Evolutionary conservation across 345 rosid genomes (phyloP).

Genomic region (Tarenaya hassleriana): DNA sequence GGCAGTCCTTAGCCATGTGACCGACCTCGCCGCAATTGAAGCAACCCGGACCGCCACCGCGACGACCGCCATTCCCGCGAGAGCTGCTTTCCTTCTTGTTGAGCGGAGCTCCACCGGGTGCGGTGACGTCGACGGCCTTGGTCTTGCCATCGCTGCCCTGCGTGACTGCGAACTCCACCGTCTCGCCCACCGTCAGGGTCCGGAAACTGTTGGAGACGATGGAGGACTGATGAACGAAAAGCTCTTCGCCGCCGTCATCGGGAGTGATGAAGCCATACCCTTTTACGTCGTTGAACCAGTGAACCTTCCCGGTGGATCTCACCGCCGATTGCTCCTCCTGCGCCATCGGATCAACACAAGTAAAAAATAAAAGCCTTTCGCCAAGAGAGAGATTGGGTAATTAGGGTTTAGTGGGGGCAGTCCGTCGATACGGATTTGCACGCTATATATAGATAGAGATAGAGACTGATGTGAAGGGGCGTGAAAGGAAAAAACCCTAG

Average conservation of each 20-base stretch:
- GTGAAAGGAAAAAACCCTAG: too few species aligned
- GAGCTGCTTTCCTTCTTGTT: conserved; percentile 27
- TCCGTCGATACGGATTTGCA: too few species aligned
- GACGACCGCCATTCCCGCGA: conserved; percentile 29
- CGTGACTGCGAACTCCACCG: conserved; percentile 41
- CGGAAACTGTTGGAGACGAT: conserved; percentile 62
- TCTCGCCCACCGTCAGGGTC: conserved; percentile 41
- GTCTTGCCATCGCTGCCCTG: conserved; percentile 36
- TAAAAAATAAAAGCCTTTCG: conserved; percentile 22
- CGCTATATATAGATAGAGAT: too few species aligned
- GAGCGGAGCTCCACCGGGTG: conserved; percentile 38
- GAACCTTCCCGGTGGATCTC: conserved; percentile 56
- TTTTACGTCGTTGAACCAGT: conserved; percentile 51
- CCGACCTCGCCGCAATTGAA: conserved; percentile 33
- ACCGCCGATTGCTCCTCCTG: conserved; percentile 27
- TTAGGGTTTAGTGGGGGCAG: too few species aligned
- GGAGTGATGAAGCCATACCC: conserved; percentile 79
- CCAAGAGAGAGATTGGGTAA: neutral
- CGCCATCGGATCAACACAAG: conserved; percentile 26
- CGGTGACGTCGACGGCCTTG: conserved; percentile 46
- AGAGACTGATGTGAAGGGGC: too few species aligned
- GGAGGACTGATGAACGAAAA: conserved; percentile 68
- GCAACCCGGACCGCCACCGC: conserved; percentile 29
- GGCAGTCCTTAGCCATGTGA: conserved; percentile 41
- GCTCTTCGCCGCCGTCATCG: conserved; percentile 58